Evolutionary conservation across 108 stramenopile species (phyloP).

Genomic region (Seminavis robusta): DNA sequence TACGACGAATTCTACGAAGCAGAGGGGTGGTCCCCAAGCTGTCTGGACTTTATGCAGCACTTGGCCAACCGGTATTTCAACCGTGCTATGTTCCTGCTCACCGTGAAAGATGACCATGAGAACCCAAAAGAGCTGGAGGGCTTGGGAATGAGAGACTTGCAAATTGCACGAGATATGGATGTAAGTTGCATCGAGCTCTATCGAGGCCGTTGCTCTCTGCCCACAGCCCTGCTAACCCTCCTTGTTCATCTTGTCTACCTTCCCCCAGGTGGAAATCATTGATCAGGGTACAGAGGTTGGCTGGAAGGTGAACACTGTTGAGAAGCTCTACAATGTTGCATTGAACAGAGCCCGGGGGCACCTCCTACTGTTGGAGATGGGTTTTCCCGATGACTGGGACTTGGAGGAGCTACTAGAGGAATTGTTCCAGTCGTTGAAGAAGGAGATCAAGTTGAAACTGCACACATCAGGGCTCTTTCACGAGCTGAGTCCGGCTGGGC

Average conservation of each 20-base stretch:
- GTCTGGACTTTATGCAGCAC: conserved; percentile 39
- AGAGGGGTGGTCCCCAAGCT: conserved; percentile 21
- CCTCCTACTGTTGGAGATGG: conserved; percentile 19
- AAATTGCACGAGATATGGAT: conserved; percentile 37
- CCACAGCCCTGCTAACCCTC: too few species aligned
- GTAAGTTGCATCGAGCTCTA: too few species aligned
- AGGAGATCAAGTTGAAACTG: conserved; percentile 2
- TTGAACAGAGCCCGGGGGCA: conserved; percentile 20
- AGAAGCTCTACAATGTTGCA: conserved; percentile 15
- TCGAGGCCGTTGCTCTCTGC: too few species aligned
- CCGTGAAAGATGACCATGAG: conserved; percentile 25
- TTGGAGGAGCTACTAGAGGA: conserved; percentile 18
- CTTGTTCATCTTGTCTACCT: too few species aligned
- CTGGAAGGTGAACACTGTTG: conserved; percentile 15
- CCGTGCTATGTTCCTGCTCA: conserved; percentile 35
- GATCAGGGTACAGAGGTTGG: conserved; percentile 32
- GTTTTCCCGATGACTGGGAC: conserved; percentile 19
- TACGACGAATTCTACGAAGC: conserved; percentile 21
- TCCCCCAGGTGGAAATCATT: conserved; percentile 31
- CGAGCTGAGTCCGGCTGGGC: conserved; percentile 10
- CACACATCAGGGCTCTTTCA: conserved; percentile 14
- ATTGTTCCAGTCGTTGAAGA: conserved; percentile 6
- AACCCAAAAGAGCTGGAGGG: conserved; percentile 20
- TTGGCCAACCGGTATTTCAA: conserved; percentile 46
- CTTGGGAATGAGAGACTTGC: conserved; percentile 25